phyloP scores from a whole-genome alignment of 1,139 yeast genomes.

The Blastobotrys apis region DNA sequence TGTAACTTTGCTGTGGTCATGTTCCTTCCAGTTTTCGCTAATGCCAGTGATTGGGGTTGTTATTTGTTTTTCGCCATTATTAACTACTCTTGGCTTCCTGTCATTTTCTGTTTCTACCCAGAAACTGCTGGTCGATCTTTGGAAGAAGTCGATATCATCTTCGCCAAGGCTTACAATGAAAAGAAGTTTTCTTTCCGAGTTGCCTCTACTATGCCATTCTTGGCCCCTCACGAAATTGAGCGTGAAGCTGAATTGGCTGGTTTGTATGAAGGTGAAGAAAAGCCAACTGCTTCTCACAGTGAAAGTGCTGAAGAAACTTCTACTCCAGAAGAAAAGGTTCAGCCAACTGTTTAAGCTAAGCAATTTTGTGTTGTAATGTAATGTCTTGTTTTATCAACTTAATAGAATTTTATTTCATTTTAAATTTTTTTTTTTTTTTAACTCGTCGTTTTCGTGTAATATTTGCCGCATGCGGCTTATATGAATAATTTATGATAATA shows the following conservation, averaged over 20 bases:
- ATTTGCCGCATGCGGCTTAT: too few relatives aligned
- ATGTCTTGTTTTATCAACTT: neutral
- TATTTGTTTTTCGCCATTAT: conserved; percentile 43
- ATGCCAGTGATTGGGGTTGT: conserved; percentile 43
- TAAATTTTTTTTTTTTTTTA: neutral
- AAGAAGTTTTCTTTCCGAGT: conserved; percentile 29
- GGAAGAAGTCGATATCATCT: conserved; percentile 61
- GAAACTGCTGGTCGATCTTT: conserved; percentile 61
- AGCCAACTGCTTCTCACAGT: neutral
- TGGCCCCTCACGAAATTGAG: conserved; percentile 28
- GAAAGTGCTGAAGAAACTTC: conserved; percentile 4
- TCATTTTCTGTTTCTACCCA: conserved; percentile 63
- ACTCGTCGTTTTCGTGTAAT: too few relatives aligned
- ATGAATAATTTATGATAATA: too few relatives aligned
- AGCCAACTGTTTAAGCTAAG: too few relatives aligned
- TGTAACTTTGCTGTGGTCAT: conserved; percentile 51
- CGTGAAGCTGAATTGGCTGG: conserved; percentile 31
- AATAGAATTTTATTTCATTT: neutral
- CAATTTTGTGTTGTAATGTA: neutral
- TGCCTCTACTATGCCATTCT: conserved; percentile 30
- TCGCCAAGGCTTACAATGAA: conserved; percentile 36
- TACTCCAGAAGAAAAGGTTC: neutral
- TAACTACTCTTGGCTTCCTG: conserved; percentile 61
- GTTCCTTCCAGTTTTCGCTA: conserved; percentile 51
- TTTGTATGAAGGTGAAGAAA: conserved; percentile 17